Evolutionary conservation across 2,329 filamentous ascomycete species (phyloP), one percentile per base, ranked within the genome.

Genomic region (Zopfia rhizophila): DNA sequence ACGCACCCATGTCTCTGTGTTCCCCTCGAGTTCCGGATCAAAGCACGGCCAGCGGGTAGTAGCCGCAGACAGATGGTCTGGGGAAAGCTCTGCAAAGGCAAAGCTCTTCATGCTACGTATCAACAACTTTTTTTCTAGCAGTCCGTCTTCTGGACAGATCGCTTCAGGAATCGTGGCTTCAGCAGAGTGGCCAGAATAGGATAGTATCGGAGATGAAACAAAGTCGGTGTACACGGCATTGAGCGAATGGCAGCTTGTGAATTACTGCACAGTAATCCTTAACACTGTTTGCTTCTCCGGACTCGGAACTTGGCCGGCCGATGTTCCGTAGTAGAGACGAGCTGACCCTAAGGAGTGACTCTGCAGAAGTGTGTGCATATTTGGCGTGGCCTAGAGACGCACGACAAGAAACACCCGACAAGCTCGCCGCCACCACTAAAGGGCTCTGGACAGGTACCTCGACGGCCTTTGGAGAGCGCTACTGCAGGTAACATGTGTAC

Each of bases 71-170:
- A 31, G 32, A 29, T 43, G 35, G 28, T 60, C 65, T 66, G 63
- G 65, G 65, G 60, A 65, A 57, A 55, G 60, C 61, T 61, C 52
- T 49, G 28, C n/a, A n/a, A n/a, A n/a, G n/a, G n/a, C n/a, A n/a
- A n/a, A n/a, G n/a, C n/a, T n/a, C n/a, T n/a, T 30, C 19, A 16
- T 36, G 25, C 27, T 41, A n/a, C n/a, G n/a, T n/a, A n/a, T n/a
- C n/a, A n/a, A n/a, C n/a, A n/a, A n/a, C n/a, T n/a, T n/a, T n/a
- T 23, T 36, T 39, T 27, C 17, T 27, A 37, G 21, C 10, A n/a
- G 19, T 10, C 36, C 19, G 19, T 44, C 39, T 32, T 44, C 45
- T 22, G 28, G 35, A 44, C 30, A 41, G 17, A 17, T 51, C 51
- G 22, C 35, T 40, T 45, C 31, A 29, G 30, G 30, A 45, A 56